Percentiles rank a stretch among this genome's conserved stretches.
phyloP scores from a whole-genome alignment of 192 early-diverging fungal species.

The Backusella psychrophila region DNA sequence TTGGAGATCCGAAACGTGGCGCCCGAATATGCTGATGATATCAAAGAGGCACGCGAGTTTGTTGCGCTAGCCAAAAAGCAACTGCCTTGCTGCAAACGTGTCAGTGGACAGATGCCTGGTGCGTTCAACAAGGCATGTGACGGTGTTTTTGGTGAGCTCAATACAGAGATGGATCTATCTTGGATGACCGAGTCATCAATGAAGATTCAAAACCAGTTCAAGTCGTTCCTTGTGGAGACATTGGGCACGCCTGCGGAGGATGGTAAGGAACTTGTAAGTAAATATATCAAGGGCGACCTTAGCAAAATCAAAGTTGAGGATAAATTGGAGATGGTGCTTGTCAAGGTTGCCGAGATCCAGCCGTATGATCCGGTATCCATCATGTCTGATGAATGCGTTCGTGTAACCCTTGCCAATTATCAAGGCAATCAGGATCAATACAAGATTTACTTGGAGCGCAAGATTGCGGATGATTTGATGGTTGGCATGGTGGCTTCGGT shows the following conservation, averaged over 20 bases:
- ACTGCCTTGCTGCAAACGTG: constrained; percentile 45
- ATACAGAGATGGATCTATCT: constrained; percentile 14
- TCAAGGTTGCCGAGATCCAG: constrained; percentile 8
- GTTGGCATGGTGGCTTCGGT: constrained; percentile 24
- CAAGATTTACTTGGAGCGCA: constrained; percentile 22
- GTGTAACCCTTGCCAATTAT: background rate
- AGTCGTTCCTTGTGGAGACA: constrained; percentile 12
- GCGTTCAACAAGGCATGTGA: constrained; percentile 54
- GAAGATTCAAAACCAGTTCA: background rate
- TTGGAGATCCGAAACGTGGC: constrained; percentile 44
- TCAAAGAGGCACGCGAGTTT: constrained; percentile 40
- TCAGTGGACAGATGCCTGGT: constrained; percentile 38
- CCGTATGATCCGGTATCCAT: background rate
- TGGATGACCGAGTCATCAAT: constrained; percentile 2
- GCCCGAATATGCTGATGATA: constrained; percentile 52
- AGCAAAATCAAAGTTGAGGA: constrained; percentile 3
- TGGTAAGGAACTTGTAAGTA: background rate
- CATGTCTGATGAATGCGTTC: background rate
- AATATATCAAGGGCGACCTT: background rate
- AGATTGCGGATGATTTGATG: constrained; percentile 18
- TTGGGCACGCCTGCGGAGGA: constrained; percentile 12
- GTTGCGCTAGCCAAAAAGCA: constrained; percentile 42
- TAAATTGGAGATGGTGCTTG: background rate
- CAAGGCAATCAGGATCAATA: background rate
- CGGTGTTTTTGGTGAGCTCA: constrained; percentile 44